Base-by-base conservation (phyloP, 768 basidiomycete genomes). In the Pleurotus djamor region DNA sequence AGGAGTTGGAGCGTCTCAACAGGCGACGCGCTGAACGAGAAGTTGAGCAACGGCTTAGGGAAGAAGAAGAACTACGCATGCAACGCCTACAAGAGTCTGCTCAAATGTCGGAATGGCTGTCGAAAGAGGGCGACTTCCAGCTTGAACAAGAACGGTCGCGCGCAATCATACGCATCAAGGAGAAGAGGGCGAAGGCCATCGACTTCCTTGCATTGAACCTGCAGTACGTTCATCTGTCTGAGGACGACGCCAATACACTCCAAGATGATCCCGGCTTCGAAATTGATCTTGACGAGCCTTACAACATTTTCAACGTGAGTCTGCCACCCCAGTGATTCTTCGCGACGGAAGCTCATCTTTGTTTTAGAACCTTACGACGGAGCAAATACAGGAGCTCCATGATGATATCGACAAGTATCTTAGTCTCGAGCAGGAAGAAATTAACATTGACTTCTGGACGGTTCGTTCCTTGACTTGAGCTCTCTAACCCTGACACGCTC, bases 251-350 rank as follows among this genome's bases (percentile, higher is more conserved):
- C n/a, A 87, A 91, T 2, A 86, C 85, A 6, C 74, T 78, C 10
- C 82, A 82, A 36, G 82, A 86, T 60, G 95, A 95, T 21, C 85
- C 89, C 48, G 95, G 94, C 32, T 81, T 99, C 52, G 97, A 99
- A 73, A 97, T 98, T 67, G 97, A 99, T 70, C 82, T 98, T 48
- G 97, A 99, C 64, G 97, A 99, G 69, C 97, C 97, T 1, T 99
- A 98, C 76, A 92, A 91, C 66, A 98, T 99, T 64, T 89, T 98
- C 63, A 94, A 97, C 63, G 96, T 95, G 70, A 62, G 91, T 78
- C 12, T 13, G 3, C 3, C 13, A n/a, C 54, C 21, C 21, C 21
- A 28, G 21, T 28, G 21, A 28, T 1, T 28, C 21, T 28, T 28
- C 21, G 3, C 21, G 3, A 1, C 3, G 21, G 21, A 28, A 28